Evolutionary conservation across 192 early-diverging fungal species (phyloP), one percentile per base, ranked within the genome.

Genomic region (Coemansia sp.): DNA sequence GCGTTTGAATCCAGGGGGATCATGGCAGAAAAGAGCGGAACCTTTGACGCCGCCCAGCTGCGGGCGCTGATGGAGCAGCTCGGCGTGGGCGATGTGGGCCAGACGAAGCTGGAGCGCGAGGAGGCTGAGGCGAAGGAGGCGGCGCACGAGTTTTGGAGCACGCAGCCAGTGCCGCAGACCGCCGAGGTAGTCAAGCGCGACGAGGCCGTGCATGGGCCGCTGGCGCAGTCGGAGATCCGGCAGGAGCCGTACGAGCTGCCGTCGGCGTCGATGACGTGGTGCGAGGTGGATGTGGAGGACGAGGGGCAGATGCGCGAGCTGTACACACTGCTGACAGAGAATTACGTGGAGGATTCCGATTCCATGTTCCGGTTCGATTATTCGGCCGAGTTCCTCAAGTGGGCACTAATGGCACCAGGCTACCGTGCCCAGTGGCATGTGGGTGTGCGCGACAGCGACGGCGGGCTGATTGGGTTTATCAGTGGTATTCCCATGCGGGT

Each of bases 301-400:
- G 82, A 85, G 13, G 75, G 59, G 28, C 73, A 94, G 34, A 49
- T 87, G 45, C 88, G 82, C 56, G 91, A 97, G 60, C 63, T 96
- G n/a, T 94, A 98, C 48, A 76, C 81, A 44, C 77, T 98, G 25
- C 79, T 99, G 54, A 82, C 85, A 9, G 63, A 85, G 30, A 94
- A 99, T 77, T 99, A 99, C 51, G 94, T 99, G 10, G 96, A 99
- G 67, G 96, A 98, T 47, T 83, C 89, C 37, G 93, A 94, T 59
- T 87, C 91, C 32, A 85, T 84, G 77, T 96, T 99, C 76, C 82
- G 96, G 20, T 99, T 99, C 58, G 91, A 92, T 56, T 99, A 99
- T 70, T 87, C 91, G 21, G 77, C 83, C 9, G 87, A 85, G 22
- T 96, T 99, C 56, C 75, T 99, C 40, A 81, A 85, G 55, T 99